A percentile compares a stretch with the other conserved stretches of the same genome.
phyloP scores from a whole-genome alignment of 2,329 filamentous ascomycete genomes.

The Immersiporthe knoxdaviesiana region DNA sequence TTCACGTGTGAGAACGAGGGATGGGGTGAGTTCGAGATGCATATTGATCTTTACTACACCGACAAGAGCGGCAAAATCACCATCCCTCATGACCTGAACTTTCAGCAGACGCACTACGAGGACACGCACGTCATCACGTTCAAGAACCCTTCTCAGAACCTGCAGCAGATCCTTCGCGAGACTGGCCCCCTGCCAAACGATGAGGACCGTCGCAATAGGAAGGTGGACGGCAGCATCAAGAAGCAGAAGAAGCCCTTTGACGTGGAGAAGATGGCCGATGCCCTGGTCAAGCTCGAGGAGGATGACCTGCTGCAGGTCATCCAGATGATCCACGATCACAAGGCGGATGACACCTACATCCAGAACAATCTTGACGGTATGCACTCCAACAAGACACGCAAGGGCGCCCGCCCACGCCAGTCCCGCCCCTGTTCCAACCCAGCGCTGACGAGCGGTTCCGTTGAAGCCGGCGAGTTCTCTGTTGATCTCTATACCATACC shows the following conservation, averaged over 20 bases:
- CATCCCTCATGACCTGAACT: conserved; percentile 90
- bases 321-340: conserved; percentile 98
- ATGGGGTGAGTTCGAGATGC: conserved; percentile 98
- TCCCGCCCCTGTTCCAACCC: conserved; percentile 21
- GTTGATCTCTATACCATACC: conserved; percentile 98
- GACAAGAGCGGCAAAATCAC: conserved; percentile 84
- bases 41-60: conserved; percentile 77
- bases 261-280: conserved; percentile 96
- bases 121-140: conserved; percentile 80
- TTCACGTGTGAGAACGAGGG: conserved; percentile 92
- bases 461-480: conserved; percentile 87
- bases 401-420: conserved; percentile 18
- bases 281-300: conserved; percentile 83
- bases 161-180: conserved; percentile 78
- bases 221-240: conserved; percentile 69
- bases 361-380: conserved; percentile 95
- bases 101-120: conserved; percentile 80
- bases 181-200: conserved; percentile 84
- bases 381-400: conserved; percentile 40
- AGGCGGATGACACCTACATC: conserved; percentile 90
- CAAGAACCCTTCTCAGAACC: conserved; percentile 88
- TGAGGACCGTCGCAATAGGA: conserved; percentile 66
- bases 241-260: conserved; percentile 78
- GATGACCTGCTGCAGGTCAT: conserved; percentile 94
- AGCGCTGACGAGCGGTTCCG: conserved; percentile 13